Percentiles rank a stretch among this genome's conserved stretches.
Evolutionary conservation across 257 asterid species (phyloP).

Genomic region (Penstemon newberryi): DNA sequence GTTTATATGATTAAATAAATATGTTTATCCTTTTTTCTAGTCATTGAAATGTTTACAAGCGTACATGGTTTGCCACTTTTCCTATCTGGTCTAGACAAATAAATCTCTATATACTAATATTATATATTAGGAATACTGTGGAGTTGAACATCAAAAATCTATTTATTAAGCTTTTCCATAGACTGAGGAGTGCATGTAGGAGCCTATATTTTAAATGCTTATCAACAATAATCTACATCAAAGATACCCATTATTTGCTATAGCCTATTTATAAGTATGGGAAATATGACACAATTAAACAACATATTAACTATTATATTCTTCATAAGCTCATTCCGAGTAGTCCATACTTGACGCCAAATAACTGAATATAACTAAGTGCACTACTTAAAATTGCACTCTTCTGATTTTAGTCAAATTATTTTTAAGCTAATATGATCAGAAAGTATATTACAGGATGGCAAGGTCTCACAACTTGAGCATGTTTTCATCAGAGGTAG

Average conservation of each 20-base stretch:
- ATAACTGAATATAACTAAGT: neutral
- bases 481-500: slow-evolving; percentile 97
- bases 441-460: slow-evolving; percentile 57
- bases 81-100: neutral
- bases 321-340: neutral
- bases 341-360: neutral
- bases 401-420: neutral
- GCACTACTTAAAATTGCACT: neutral
- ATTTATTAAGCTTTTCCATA: no score
- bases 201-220: neutral
- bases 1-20: neutral
- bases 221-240: slow-evolving; percentile 7
- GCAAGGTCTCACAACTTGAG: slow-evolving; percentile 88
- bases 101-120: neutral
- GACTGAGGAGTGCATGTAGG: neutral
- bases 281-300: neutral
- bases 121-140: neutral
- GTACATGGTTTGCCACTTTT: neutral
- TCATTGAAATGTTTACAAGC: neutral
- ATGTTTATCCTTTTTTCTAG: neutral
- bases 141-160: neutral
- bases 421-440: slow-evolving; percentile 8
- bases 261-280: neutral
- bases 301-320: no score
- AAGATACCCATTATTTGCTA: neutral